These are phyloP conservation scores for Prosopis cineraria DNA, from an alignment of 306 rosid genomes.

Conservation along the genomic window DNA sequence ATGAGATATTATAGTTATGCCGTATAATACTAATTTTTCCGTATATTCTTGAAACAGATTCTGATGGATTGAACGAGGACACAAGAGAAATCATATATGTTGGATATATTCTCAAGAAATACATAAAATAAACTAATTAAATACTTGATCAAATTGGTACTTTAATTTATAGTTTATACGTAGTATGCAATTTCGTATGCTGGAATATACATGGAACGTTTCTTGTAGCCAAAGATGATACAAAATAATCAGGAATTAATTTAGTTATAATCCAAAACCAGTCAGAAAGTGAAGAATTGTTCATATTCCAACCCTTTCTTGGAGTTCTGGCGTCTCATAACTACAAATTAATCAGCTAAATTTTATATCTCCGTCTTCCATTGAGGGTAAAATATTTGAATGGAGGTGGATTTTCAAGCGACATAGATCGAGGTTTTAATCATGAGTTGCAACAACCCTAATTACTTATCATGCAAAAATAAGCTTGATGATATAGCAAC, in stretches of 20 bases:
- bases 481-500: slow-evolving; percentile 34
- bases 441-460: neutral
- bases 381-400: neutral
- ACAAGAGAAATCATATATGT: neutral
- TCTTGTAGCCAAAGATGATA: slow-evolving; percentile 13
- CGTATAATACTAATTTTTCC: neutral
- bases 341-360: slow-evolving; percentile 15
- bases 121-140: neutral
- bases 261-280: slow-evolving; percentile 24
- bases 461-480: slow-evolving; percentile 29
- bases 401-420: slow-evolving; percentile 4
- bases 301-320: slow-evolving; percentile 27
- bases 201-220: neutral
- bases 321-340: slow-evolving; percentile 17
- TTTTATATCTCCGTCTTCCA: neutral
- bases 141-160: neutral
- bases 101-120: neutral
- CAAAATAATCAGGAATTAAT: slow-evolving; percentile 27
- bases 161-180: neutral
- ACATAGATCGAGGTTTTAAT: neutral
- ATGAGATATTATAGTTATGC: too few relatives aligned
- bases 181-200: neutral
- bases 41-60: neutral
- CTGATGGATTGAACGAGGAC: neutral
- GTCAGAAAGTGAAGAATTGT: slow-evolving; percentile 39